These are phyloP conservation scores for Davidsoniella neocaledoniae DNA, from an alignment of 2,329 filamentous ascomycete genomes.

Conservation along the genomic window DNA sequence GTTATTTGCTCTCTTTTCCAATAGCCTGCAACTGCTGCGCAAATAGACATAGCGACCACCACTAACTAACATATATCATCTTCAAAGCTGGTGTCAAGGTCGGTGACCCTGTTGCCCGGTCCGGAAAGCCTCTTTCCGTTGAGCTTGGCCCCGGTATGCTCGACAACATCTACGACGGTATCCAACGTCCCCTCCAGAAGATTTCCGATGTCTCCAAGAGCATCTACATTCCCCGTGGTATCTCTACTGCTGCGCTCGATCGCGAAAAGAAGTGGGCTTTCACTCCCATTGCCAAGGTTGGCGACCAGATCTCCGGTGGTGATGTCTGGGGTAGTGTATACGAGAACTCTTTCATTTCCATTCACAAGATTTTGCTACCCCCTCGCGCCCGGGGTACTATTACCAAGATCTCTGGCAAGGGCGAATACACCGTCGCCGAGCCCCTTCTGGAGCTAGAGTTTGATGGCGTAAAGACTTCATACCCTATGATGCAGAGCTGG, in stretches of 20 bases:
- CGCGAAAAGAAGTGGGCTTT: slow-evolving; percentile 94
- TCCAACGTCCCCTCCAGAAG: slow-evolving; percentile 79
- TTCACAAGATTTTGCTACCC: slow-evolving; percentile 85
- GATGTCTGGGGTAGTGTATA: slow-evolving; percentile 91
- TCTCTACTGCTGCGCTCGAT: slow-evolving; percentile 73
- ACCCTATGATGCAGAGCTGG: slow-evolving; percentile 98
- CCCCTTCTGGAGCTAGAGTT: slow-evolving; percentile 95
- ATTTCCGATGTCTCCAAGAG: slow-evolving; percentile 64
- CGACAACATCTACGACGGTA: slow-evolving; percentile 99
- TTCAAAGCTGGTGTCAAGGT: slow-evolving; percentile 74
- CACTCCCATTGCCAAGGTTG: slow-evolving; percentile 77
- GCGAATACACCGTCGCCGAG: slow-evolving; percentile 83
- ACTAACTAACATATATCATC: slow-evolving; percentile 7
- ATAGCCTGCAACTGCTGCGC: no score
- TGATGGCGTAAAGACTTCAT: slow-evolving; percentile 85
- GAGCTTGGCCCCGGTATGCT: slow-evolving; percentile 93
- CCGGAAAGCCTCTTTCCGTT: slow-evolving; percentile 90
- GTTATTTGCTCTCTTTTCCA: slow-evolving; percentile 15
- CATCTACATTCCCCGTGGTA: slow-evolving; percentile 96
- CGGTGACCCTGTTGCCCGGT: slow-evolving; percentile 79
- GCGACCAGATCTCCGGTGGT: slow-evolving; percentile 91
- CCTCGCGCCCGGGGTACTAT: slow-evolving; percentile 83
- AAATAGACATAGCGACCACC: background rate
- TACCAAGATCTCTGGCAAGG: slow-evolving; percentile 75
- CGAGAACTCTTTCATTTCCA: slow-evolving; percentile 87